Conservation (phyloP, 129 eudicot species). For the Flaveria brownii region DNA sequence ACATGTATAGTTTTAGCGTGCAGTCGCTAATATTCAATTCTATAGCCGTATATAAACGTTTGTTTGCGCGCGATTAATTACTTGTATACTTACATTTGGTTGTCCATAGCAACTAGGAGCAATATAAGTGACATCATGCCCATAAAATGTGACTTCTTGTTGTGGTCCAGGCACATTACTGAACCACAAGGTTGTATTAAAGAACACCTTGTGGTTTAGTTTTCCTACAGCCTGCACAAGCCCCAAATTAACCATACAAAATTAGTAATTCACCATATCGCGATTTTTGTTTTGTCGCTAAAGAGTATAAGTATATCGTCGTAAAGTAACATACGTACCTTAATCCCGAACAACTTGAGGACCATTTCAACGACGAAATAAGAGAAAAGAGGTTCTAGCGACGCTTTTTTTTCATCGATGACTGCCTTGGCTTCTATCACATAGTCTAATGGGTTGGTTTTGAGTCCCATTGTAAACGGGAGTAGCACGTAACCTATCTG, state of each 20-base stretch:
- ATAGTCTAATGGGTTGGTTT: slow-evolving; percentile 44
- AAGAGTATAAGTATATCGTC: background rate
- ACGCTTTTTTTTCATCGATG: slow-evolving; percentile 49
- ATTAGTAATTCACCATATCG: background rate
- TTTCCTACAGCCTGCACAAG: slow-evolving; percentile 47
- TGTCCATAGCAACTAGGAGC: slow-evolving; percentile 57
- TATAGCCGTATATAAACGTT: too few species aligned
- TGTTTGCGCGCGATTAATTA: background rate
- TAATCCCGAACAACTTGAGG: slow-evolving; percentile 50
- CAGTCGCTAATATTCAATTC: too few species aligned
- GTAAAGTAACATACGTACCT: slow-evolving; percentile 30
- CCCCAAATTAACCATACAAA: background rate
- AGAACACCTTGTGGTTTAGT: slow-evolving; percentile 44
- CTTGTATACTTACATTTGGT: slow-evolving; percentile 41
- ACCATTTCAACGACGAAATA: slow-evolving; percentile 30
- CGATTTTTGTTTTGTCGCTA: background rate
- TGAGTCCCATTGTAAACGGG: slow-evolving; percentile 38
- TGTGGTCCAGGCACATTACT: slow-evolving; percentile 53
- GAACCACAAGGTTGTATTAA: slow-evolving; percentile 48
- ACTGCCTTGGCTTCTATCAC: slow-evolving; percentile 45
- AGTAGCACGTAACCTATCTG: slow-evolving; percentile 54
- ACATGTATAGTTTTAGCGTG: too few species aligned
- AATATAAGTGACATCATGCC: slow-evolving; percentile 41
- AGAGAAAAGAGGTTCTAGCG: slow-evolving; percentile 44
- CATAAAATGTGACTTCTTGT: slow-evolving; percentile 48